phyloP scores from a whole-genome alignment of 768 basidiomycete genomes.

The Trametes meyenii region DNA sequence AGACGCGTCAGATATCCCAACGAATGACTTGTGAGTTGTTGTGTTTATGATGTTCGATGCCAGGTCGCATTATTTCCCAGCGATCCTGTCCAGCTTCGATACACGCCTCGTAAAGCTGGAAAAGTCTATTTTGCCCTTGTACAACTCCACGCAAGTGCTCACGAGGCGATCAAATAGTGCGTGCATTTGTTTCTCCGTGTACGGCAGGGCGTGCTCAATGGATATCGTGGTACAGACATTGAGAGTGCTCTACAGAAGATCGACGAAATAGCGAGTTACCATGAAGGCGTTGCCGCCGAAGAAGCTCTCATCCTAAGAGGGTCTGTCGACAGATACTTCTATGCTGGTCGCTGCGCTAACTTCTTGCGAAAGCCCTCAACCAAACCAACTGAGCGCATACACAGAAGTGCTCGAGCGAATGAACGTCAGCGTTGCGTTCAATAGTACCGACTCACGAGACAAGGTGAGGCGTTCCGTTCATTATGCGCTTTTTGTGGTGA shows the following conservation, averaged over 20 bases:
- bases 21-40: constrained; percentile 75
- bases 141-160: constrained; percentile 73
- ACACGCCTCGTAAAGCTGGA: constrained; percentile 80
- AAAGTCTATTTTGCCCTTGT: constrained; percentile 83
- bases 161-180: constrained; percentile 73
- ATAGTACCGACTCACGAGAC: constrained; percentile 58
- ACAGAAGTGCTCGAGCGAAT: constrained; percentile 75
- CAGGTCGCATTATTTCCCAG: constrained; percentile 39
- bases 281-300: constrained; percentile 75
- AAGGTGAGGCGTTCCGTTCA: constrained; percentile 41
- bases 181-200: constrained; percentile 31
- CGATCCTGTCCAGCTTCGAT: constrained; percentile 84
- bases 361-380: constrained; percentile 58
- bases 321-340: constrained; percentile 42
- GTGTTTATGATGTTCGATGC: not conserved
- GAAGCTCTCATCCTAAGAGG: constrained; percentile 80
- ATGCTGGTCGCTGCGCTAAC: not conserved
- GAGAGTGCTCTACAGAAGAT: constrained; percentile 79
- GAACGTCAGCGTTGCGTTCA: constrained; percentile 80
- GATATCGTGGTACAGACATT: constrained; percentile 55
- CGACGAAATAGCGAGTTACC: constrained; percentile 74
- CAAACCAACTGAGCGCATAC: constrained; percentile 64
- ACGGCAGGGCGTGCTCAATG: not conserved
- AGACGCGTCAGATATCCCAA: constrained; percentile 82
- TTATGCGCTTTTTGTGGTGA: not conserved